phyloP scores from a whole-genome alignment of 257 asterid species.

The Solanum lycopersicoides region DNA sequence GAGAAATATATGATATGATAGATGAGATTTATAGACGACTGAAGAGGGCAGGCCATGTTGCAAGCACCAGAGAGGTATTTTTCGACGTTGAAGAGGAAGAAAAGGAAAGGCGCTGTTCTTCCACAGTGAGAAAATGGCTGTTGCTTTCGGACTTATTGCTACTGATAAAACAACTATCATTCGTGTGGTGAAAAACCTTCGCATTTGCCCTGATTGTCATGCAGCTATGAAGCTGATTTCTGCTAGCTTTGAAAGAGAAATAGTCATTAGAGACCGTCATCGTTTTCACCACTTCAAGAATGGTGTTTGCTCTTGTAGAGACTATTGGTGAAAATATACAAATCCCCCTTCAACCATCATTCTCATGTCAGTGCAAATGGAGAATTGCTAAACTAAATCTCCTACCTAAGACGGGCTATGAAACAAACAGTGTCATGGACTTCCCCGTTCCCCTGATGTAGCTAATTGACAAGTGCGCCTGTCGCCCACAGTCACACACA shows the following conservation, averaged over 20 bases:
- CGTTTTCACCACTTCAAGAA: constrained; percentile 12
- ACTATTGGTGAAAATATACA: constrained; percentile 1
- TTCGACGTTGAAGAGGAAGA: constrained; percentile 16
- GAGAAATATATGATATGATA: constrained; percentile 5
- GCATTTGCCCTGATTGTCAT: constrained; percentile 14
- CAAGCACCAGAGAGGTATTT: constrained; percentile 8
- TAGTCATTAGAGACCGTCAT: constrained; percentile 6
- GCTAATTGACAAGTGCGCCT: neutral
- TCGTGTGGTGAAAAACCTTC: constrained; percentile 11
- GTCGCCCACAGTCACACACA: neutral
- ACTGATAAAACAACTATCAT: neutral
- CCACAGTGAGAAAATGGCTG: constrained; percentile 15
- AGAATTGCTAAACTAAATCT: neutral
- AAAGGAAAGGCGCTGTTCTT: constrained; percentile 7
- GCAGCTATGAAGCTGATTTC: constrained; percentile 12
- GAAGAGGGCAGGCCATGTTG: constrained; percentile 9
- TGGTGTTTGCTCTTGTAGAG: constrained; percentile 10
- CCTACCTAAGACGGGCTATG: neutral
- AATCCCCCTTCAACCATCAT: neutral
- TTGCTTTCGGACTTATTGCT: constrained; percentile 11
- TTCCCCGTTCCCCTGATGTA: neutral
- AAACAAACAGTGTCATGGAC: neutral
- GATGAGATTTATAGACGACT: constrained; percentile 7
- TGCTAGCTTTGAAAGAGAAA: constrained; percentile 5
- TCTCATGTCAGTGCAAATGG: neutral